phyloP scores from a whole-genome alignment of 208 protist genomes.

The Leishmania tropica region DNA sequence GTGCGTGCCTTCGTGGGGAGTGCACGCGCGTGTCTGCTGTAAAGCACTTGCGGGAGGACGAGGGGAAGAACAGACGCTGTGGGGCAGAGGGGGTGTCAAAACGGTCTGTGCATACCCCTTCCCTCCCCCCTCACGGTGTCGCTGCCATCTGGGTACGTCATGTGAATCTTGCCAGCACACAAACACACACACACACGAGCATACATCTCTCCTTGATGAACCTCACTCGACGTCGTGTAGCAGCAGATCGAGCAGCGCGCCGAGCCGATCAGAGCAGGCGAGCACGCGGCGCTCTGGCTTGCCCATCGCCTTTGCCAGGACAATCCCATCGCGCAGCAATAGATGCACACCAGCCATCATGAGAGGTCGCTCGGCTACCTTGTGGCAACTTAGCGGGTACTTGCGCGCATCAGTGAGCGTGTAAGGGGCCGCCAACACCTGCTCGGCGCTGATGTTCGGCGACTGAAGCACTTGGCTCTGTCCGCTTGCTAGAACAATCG shows the following conservation, averaged over 20 bases:
- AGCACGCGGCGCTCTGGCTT: conserved; percentile 37
- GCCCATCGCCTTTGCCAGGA: conserved; percentile 50
- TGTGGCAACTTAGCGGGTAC: conserved; percentile 44
- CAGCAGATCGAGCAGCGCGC: conserved; percentile 43
- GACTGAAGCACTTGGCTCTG: conserved; percentile 43
- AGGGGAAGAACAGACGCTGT: not conserved
- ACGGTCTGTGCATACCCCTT: not conserved
- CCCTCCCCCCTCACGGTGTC: not conserved
- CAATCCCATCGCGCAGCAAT: conserved; percentile 36
- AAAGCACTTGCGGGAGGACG: not conserved
- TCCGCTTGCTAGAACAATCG: conserved; percentile 50
- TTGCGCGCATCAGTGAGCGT: conserved; percentile 36
- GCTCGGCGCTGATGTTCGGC: conserved; percentile 25
- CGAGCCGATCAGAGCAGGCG: conserved; percentile 40
- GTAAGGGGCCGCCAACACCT: conserved; percentile 18
- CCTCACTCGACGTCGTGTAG: conserved; percentile 30
- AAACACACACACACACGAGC: not conserved
- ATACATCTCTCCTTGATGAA: not conserved
- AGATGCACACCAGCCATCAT: conserved; percentile 57
- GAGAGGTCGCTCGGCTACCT: conserved; percentile 41
- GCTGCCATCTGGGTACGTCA: not conserved
- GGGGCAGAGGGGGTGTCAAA: not conserved
- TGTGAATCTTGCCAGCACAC: not conserved
- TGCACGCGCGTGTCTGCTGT: not conserved
- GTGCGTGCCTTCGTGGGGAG: not conserved